Conservation (phyloP, 768 basidiomycete species). For the Boletus insuetus region DNA sequence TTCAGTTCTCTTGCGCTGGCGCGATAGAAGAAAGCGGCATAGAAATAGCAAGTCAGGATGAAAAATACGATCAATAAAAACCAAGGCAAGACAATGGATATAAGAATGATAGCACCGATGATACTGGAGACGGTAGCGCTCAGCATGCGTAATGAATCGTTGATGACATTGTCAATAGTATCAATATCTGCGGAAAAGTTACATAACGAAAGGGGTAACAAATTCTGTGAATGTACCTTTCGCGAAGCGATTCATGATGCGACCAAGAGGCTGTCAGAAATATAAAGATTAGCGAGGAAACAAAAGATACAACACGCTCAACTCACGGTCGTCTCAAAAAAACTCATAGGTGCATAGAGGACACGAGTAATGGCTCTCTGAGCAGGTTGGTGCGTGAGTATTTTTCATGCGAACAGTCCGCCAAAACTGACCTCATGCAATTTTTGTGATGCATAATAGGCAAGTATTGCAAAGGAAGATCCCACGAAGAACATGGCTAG, state of each 20-base stretch:
- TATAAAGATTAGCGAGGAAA: background rate
- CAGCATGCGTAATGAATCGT: slow-evolving; percentile 77
- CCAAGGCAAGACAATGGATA: slow-evolving; percentile 77
- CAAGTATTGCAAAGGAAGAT: slow-evolving; percentile 57
- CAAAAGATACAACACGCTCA: background rate
- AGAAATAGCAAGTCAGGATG: slow-evolving; percentile 60
- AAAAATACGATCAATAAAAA: slow-evolving; percentile 74
- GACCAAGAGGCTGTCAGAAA: slow-evolving; percentile 61
- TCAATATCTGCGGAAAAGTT: slow-evolving; percentile 52
- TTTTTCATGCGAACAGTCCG: background rate
- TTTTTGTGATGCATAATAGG: slow-evolving; percentile 72
- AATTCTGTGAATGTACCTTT: slow-evolving; percentile 46
- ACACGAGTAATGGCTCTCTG: slow-evolving; percentile 64
- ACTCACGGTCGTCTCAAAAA: slow-evolving; percentile 81
- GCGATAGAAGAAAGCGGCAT: slow-evolving; percentile 80
- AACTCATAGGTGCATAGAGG: slow-evolving; percentile 84
- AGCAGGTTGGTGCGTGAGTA: background rate
- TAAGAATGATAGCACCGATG: slow-evolving; percentile 72
- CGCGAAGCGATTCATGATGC: slow-evolving; percentile 88
- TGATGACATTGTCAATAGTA: slow-evolving; percentile 73
- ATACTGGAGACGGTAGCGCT: slow-evolving; percentile 60
- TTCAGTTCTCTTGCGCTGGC: slow-evolving; percentile 86
- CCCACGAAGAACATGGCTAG: slow-evolving; percentile 68
- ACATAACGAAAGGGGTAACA: background rate
- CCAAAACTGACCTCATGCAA: slow-evolving; percentile 53